These are phyloP conservation scores for Diaporthe citri DNA, from an alignment of 2,329 filamentous ascomycete genomes.

Conservation along the genomic window DNA sequence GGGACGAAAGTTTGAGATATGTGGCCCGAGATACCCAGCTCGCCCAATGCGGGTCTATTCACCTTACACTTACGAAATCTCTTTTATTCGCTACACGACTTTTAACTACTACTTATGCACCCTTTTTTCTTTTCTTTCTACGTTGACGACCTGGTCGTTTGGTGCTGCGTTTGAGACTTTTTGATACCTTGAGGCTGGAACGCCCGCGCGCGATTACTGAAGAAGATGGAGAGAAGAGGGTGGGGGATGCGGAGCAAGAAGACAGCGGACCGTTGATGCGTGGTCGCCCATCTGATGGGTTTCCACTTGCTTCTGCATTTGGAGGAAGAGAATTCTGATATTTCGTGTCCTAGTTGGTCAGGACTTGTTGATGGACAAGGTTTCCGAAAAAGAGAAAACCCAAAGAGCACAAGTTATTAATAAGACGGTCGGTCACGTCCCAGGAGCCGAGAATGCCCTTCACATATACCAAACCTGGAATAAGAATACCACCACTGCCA, in stretches of 20 bases:
- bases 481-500: not conserved
- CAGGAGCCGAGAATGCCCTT: conserved; percentile 16
- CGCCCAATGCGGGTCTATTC: conserved; percentile 45
- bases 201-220: conserved; percentile 13
- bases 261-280: not conserved
- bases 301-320: not conserved
- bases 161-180: conserved; percentile 38
- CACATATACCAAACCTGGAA: conserved; percentile 25
- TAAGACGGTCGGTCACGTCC: conserved; percentile 11
- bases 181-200: conserved; percentile 37
- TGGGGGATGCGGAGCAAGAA: not conserved
- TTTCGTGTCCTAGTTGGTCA: conserved; percentile 15
- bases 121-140: conserved; percentile 17
- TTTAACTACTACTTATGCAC: conserved; percentile 32
- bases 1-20: conserved; percentile 41
- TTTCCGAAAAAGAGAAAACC: not conserved
- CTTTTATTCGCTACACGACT: conserved; percentile 31
- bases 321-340: conserved; percentile 2
- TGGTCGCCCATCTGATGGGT: not conserved
- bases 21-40: conserved; percentile 50
- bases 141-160: conserved; percentile 23
- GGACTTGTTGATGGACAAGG: conserved; percentile 27
- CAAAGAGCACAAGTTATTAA: conserved; percentile 28
- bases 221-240: not conserved
- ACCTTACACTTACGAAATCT: conserved; percentile 31